Evolutionary conservation across 139 green algal genomes (phyloP), one percentile per base, ranked within the genome.

Genomic region (Astrephomene gubernaculifera): DNA sequence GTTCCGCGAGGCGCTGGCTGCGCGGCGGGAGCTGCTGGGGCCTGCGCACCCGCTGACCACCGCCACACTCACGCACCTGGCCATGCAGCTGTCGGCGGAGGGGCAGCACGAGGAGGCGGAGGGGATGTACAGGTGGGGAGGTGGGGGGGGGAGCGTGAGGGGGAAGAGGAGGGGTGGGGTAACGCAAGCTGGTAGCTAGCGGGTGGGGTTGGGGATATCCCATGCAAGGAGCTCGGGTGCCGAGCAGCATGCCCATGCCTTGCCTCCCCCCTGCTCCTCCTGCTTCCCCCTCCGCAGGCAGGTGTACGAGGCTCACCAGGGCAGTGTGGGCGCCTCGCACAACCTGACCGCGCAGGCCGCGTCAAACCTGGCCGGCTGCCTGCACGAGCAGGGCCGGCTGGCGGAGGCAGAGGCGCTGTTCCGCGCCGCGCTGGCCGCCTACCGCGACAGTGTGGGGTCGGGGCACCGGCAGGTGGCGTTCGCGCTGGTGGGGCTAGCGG

Each of bases 21-120:
- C 45, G 27, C 65, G 65, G 65, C 31, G 27, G 65, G 65, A 21
- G 65, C 35, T 29, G 2, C 65, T 72, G 65, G 65, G 65, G 10
- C 33, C 65, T 19, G 21, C n/a, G 19, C 65, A 72, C 65, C n/a
- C 9, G 1, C 31, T 25, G 14, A 72, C 65, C 33, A 45, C 65
- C 65, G 65, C 65, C 65, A 72, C 65, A 33, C 29, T 72, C 65
- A 72, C 65, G 17, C 65, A 72, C 65, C 65, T 72, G 33, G 65
- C 65, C n/a, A 72, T 72, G 65, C 65, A 72, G 65, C 65, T 72
- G 65, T 72, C 65, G 9, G n/a, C n/a, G 33, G 65, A 72, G 65
- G 65, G 33, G 7, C 65, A 72, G 65, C 65, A 72, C 36, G 33
- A 19, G 7, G 65, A 72, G 31, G 65, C 65, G 31, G 65, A 72